These are phyloP conservation scores for Quercus rubra DNA, from an alignment of 306 rosid genomes.

Conservation along the genomic window DNA sequence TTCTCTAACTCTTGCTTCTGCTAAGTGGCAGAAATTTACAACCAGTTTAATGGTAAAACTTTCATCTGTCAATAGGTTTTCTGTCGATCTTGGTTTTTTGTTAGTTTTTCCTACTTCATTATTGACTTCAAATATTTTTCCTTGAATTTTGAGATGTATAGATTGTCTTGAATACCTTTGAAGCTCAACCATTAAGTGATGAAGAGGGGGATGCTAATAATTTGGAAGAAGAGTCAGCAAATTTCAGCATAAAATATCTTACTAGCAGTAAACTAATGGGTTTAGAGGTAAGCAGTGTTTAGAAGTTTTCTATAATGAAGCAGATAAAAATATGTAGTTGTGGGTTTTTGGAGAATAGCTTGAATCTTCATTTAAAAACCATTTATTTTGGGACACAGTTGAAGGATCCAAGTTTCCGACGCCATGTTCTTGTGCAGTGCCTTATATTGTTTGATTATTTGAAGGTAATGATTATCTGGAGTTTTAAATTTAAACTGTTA, in stretches of 20 bases:
- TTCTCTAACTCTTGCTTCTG: slow-evolving; percentile 52
- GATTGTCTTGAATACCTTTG: slow-evolving; percentile 86
- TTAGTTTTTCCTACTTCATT: slow-evolving; percentile 1
- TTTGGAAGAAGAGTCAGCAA: slow-evolving; percentile 84
- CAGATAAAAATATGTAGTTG: neutral
- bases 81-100: neutral
- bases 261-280: slow-evolving; percentile 98
- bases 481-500: neutral
- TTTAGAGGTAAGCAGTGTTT: slow-evolving; percentile 62
- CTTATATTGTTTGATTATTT: slow-evolving; percentile 88
- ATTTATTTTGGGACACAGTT: slow-evolving; percentile 39
- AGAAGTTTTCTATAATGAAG: slow-evolving; percentile 9
- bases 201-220: slow-evolving; percentile 92
- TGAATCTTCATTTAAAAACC: slow-evolving; percentile 10
- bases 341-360: slow-evolving; percentile 11
- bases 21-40: slow-evolving; percentile 88
- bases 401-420: slow-evolving; percentile 94
- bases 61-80: slow-evolving; percentile 9
- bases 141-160: slow-evolving; percentile 28
- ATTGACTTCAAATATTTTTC: slow-evolving; percentile 5
- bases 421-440: slow-evolving; percentile 93
- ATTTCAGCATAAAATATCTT: slow-evolving; percentile 95
- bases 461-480: slow-evolving; percentile 52
- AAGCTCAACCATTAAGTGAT: slow-evolving; percentile 93
- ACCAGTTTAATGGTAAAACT: slow-evolving; percentile 68